A percentile compares a stretch with the other conserved stretches of the same genome.
Conservation (phyloP, 306 rosid genomes). For the Corylus americana region DNA sequence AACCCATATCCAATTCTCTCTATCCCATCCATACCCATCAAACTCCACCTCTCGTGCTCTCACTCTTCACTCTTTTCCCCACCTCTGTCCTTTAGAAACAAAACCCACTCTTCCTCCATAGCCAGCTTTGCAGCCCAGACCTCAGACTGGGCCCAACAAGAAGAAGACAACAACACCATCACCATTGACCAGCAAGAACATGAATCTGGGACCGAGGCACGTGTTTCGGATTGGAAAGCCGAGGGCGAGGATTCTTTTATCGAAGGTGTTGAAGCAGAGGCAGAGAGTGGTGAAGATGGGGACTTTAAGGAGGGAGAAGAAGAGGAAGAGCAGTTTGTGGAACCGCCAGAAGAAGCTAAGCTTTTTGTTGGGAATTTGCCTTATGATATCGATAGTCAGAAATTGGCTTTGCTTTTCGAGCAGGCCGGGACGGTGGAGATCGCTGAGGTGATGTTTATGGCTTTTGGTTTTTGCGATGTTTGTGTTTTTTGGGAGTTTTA, state of each 20-base stretch:
- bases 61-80: conserved; percentile 38
- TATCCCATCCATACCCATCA: conserved; percentile 43
- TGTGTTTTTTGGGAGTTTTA: conserved; percentile 1
- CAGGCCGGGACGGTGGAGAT: conserved; percentile 75
- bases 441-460: conserved; percentile 64
- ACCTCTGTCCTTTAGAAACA: conserved; percentile 34
- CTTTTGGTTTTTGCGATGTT: background rate
- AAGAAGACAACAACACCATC: conserved; percentile 43
- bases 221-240: conserved; percentile 45
- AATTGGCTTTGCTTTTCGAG: conserved; percentile 70
- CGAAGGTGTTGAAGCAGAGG: conserved; percentile 25
- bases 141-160: conserved; percentile 79
- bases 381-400: conserved; percentile 72
- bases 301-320: conserved; percentile 34
- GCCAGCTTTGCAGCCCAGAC: conserved; percentile 69
- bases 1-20: conserved; percentile 37
- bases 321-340: conserved; percentile 33
- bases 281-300: conserved; percentile 41
- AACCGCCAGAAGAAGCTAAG: conserved; percentile 75
- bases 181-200: conserved; percentile 37
- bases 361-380: conserved; percentile 89
- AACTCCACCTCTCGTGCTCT: conserved; percentile 40
- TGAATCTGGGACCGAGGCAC: conserved; percentile 33
- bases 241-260: conserved; percentile 28
- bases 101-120: conserved; percentile 40